Evolutionary conservation across 1,139 yeast species (phyloP).

Genomic region (Candida albicans): DNA sequence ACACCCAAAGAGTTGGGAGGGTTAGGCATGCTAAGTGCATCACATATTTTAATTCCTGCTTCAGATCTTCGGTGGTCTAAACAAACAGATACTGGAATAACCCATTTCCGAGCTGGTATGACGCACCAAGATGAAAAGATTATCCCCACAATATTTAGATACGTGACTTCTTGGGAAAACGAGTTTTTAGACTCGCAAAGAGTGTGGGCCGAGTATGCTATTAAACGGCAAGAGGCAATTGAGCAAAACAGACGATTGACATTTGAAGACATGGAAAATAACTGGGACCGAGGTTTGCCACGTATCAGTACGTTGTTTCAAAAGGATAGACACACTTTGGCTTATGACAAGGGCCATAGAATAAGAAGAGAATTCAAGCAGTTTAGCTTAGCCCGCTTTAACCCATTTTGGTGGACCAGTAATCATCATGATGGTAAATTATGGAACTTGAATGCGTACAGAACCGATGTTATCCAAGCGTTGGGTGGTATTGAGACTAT

Average conservation of each 20-base stretch:
- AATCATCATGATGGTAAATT: constrained; percentile 92
- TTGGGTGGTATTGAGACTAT: constrained; percentile 97
- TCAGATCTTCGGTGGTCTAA: constrained; percentile 89
- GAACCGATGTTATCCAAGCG: constrained; percentile 96
- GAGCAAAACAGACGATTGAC: constrained; percentile 85
- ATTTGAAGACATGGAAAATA: constrained; percentile 88
- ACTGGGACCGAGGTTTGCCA: constrained; percentile 97
- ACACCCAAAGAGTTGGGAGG: constrained; percentile 98
- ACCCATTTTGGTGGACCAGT: constrained; percentile 97
- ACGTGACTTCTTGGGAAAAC: constrained; percentile 94
- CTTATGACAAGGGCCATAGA: constrained; percentile 93
- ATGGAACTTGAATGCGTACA: constrained; percentile 90
- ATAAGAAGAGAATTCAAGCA: constrained; percentile 77
- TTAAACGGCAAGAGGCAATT: constrained; percentile 83
- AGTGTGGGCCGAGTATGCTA: constrained; percentile 97
- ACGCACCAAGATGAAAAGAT: constrained; percentile 73
- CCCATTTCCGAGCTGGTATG: constrained; percentile 95
- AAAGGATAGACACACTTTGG: constrained; percentile 91
- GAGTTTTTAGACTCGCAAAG: constrained; percentile 92
- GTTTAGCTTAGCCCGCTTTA: constrained; percentile 66
- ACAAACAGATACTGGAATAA: constrained; percentile 92
- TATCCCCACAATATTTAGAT: constrained; percentile 92
- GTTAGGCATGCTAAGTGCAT: constrained; percentile 95
- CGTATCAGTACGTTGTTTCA: constrained; percentile 93
- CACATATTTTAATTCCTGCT: constrained; percentile 92